Conservation (phyloP, 257 asterid genomes). For the Rhazya stricta region DNA sequence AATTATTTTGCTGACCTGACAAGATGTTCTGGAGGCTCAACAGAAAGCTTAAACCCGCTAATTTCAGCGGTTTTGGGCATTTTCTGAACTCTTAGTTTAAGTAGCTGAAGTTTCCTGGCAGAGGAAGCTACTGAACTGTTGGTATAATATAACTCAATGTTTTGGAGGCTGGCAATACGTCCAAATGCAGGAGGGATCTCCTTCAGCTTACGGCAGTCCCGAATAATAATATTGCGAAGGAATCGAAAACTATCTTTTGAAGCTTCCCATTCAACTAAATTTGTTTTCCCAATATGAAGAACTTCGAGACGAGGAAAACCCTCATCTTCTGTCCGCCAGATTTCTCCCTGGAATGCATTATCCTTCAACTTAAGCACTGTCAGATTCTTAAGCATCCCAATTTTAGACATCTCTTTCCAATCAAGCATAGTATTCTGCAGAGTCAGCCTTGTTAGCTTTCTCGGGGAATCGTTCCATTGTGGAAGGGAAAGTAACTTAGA, state of each 20-base stretch:
- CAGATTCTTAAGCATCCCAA: conserved; percentile 2
- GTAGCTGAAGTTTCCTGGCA: background rate
- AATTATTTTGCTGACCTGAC: too few species aligned
- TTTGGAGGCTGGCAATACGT: background rate
- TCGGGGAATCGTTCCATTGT: background rate
- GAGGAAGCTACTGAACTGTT: background rate
- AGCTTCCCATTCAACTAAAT: conserved; percentile 12
- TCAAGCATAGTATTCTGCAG: background rate
- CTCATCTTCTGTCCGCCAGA: background rate
- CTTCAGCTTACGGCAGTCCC: conserved; percentile 1
- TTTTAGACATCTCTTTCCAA: conserved; percentile 1
- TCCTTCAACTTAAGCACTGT: background rate
- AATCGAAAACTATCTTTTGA: background rate
- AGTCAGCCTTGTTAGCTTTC: conserved; percentile 1
- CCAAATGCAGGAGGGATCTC: background rate
- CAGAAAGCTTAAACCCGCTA: background rate
- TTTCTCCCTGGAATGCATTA: background rate
- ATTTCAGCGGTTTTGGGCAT: background rate
- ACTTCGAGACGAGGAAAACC: conserved; percentile 15
- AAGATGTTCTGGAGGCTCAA: background rate
- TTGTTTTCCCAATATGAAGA: conserved; percentile 9
- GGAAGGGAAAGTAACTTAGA: background rate
- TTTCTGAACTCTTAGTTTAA: too few species aligned
- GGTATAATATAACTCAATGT: background rate
- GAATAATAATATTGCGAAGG: background rate